Base-by-base conservation (phyloP, 225 moss, liverwort and hornwort genomes). In the Sphagnum contortum region DNA sequence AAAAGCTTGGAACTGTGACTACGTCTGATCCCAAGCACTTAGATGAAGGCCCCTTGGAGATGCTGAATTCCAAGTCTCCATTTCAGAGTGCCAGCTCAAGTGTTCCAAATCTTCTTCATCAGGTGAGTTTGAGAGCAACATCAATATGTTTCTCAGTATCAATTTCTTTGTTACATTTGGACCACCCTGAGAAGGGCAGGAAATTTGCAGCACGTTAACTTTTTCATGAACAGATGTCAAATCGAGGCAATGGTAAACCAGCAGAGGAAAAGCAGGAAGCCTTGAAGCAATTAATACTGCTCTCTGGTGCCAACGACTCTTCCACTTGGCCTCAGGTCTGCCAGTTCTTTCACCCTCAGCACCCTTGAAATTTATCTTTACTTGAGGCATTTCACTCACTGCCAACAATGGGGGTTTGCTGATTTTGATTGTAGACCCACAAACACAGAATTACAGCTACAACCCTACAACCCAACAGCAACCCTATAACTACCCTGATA, bases 271-370 rank as follows among this genome's bases (percentile, higher is more conserved):
- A 89, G 76, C 76, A 87, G 57, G 82, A 76, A 50, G 85, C 81
- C 6, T 85, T 96, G 45, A 76, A 83, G 71, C 88, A 92, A 76
- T 57, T 94, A 12, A 59, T 77, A 57, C 77, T 66, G 53, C 71
- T 87, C 47, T 90, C 87, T 55, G 75, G 75, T 57, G 45, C 69
- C 59, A 90, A 89, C 65, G 92, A 90, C 57, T 64, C 71, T 45
- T 53, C 68, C 49, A 75, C 74, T n/a, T 90, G 92, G 92, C 80
- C 80, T 63, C 83, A 91, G 90, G 90, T 91, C 47, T 61, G 76
- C 60, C 2, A 29, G 29, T 74, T 13, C 14, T 55, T 52, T 12
- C 45, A 44, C 44, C 44, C 12, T 44, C 4, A 3, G 9, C 10
- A 65, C 10, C 65, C 65, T 65, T 52, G 65, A 12, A 58, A 53